A percentile compares a stretch with the other conserved stretches of the same genome.
Evolutionary conservation across 192 early-diverging fungal species (phyloP).

Genomic region (Mortierella alpina): DNA sequence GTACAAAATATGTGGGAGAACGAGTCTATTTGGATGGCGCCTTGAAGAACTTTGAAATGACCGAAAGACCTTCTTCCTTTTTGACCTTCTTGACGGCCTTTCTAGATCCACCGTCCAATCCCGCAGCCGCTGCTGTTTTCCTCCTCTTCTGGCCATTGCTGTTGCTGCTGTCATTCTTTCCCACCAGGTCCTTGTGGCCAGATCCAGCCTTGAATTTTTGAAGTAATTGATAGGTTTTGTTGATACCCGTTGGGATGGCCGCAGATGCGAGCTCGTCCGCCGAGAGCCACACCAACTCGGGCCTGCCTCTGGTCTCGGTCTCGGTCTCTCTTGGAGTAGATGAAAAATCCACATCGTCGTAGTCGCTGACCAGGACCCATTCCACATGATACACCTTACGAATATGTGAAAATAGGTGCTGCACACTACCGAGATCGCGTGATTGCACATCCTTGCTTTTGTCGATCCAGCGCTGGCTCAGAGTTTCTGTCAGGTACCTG

Average conservation of each 20-base stretch:
- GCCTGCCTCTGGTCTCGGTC: background rate
- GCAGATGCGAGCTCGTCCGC: conserved; percentile 56
- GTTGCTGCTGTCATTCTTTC: no score
- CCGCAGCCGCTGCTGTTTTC: background rate
- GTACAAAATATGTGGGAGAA: background rate
- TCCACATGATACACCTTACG: conserved; percentile 63
- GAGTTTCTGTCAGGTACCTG: conserved; percentile 20
- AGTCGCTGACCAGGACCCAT: conserved; percentile 44
- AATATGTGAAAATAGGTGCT: conserved; percentile 81
- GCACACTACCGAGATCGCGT: conserved; percentile 60
- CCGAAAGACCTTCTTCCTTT: conserved; percentile 6
- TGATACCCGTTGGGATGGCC: conserved; percentile 67
- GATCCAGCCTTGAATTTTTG: conserved; percentile 38
- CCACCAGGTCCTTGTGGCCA: background rate
- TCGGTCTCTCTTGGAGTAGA: background rate
- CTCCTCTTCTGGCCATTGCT: conserved; percentile 8
- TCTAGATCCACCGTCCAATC: background rate
- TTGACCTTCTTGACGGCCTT: conserved; percentile 19
- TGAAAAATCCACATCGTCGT: background rate
- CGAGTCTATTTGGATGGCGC: conserved; percentile 2
- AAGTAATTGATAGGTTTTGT: conserved; percentile 66
- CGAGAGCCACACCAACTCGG: conserved; percentile 54
- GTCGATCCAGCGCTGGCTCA: conserved; percentile 7
- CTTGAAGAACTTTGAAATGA: conserved; percentile 27
- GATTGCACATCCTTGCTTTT: conserved; percentile 24